phyloP scores from a whole-genome alignment of 1,284 basidiomycete species.

The Ganoderma leucocontextum region DNA sequence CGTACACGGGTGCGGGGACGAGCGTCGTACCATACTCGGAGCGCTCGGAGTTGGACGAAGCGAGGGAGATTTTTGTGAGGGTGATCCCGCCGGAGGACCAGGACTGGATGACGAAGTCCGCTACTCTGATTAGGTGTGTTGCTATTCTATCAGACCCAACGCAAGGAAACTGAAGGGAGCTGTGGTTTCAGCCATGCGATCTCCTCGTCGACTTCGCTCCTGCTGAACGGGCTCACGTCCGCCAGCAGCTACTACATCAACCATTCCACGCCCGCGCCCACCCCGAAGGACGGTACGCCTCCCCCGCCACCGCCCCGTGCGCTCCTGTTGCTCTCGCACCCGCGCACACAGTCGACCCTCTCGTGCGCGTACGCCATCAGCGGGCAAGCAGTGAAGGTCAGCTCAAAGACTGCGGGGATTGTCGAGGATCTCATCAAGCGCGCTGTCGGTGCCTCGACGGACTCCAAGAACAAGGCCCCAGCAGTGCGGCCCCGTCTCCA shows the following conservation, averaged over 20 bases:
- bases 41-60: conserved; percentile 51
- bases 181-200: conserved; percentile 64
- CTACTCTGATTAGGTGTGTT: conserved; percentile 71
- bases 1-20: conserved; percentile 38
- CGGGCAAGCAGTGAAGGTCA: conserved; percentile 73
- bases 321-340: conserved; percentile 68
- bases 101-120: conserved; percentile 78
- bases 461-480: conserved; percentile 22
- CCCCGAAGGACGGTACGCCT: conserved; percentile 37
- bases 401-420: conserved; percentile 65
- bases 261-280: conserved; percentile 57
- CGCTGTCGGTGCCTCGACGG: conserved; percentile 44
- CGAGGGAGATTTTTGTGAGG: conserved; percentile 62
- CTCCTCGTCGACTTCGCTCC: conserved; percentile 69
- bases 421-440: conserved; percentile 70
- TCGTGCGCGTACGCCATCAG: conserved; percentile 68
- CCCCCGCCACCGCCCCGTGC: conserved; percentile 54
- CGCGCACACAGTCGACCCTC: conserved; percentile 65
- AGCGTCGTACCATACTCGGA: conserved; percentile 28
- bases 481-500: conserved; percentile 11
- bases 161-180: neutral
- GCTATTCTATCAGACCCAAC: too few species aligned
- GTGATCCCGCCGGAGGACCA: conserved; percentile 72
- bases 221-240: conserved; percentile 66
- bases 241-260: conserved; percentile 73